Conservation (phyloP, 2,329 filamentous ascomycete genomes). For the Pseudopithomyces chartarum region DNA sequence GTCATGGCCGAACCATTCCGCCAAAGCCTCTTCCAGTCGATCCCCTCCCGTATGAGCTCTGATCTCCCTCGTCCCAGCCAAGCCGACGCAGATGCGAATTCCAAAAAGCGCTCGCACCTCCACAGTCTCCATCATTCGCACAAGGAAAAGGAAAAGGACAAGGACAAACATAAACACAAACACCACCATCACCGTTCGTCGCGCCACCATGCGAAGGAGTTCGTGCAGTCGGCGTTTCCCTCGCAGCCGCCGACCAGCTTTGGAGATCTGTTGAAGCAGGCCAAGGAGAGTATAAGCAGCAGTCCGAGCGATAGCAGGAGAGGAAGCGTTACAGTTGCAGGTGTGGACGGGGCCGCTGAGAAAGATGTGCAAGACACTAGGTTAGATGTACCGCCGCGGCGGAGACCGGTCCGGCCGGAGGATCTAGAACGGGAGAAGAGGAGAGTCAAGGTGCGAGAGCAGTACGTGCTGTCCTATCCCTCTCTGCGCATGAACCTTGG, state of each 20-base stretch:
- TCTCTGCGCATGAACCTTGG: not conserved
- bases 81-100: conserved; percentile 7
- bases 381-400: conserved; percentile 14
- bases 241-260: conserved; percentile 52
- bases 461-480: conserved; percentile 30
- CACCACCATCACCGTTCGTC: conserved; percentile 36
- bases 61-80: conserved; percentile 18
- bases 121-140: conserved; percentile 37
- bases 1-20: conserved; percentile 23
- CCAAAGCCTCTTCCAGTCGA: conserved; percentile 28
- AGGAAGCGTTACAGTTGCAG: conserved; percentile 27
- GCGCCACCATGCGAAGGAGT: conserved; percentile 47
- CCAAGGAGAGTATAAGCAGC: conserved; percentile 35
- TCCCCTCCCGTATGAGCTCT: conserved; percentile 31
- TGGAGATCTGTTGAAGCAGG: conserved; percentile 48
- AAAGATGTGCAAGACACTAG: conserved; percentile 12
- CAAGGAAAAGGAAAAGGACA: conserved; percentile 6
- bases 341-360: conserved; percentile 12
- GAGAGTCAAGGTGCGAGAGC: conserved; percentile 42
- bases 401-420: conserved; percentile 41
- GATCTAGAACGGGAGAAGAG: conserved; percentile 47
- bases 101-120: conserved; percentile 33
- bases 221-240: conserved; percentile 52
- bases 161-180: conserved; percentile 3
- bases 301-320: conserved; percentile 32